Percentiles rank a stretch among this genome's conserved stretches.
phyloP scores from a whole-genome alignment of 495 filamentous ascomycete species.

The Aspergillus leporis region DNA sequence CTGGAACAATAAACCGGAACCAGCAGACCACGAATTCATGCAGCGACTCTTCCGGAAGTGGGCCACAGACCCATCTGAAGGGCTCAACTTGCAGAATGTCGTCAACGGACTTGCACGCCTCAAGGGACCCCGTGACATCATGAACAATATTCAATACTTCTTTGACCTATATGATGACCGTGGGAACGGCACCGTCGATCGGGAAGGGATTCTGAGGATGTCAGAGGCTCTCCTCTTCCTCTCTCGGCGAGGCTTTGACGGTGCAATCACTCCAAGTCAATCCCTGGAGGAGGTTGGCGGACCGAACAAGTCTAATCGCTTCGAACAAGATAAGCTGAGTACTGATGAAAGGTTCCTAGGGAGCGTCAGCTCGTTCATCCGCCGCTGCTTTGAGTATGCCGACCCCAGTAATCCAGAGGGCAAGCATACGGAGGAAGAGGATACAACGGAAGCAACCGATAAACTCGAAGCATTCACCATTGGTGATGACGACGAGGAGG shows the following conservation, averaged over 20 bases:
- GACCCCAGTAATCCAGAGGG: constrained; percentile 79
- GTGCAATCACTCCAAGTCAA: constrained; percentile 56
- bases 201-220: constrained; percentile 92
- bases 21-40: constrained; percentile 95
- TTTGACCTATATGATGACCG: constrained; percentile 96
- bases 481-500: constrained; percentile 73
- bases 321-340: constrained; percentile 41
- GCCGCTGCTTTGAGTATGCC: constrained; percentile 96
- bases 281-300: constrained; percentile 36
- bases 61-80: constrained; percentile 74
- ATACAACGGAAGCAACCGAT: constrained; percentile 37
- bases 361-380: constrained; percentile 92
- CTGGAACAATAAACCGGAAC: constrained; percentile 76
- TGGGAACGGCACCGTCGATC: constrained; percentile 88
- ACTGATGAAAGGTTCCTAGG: constrained; percentile 80
- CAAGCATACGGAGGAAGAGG: constrained; percentile 13
- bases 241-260: constrained; percentile 81
- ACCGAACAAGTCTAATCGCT: constrained; percentile 23
- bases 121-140: constrained; percentile 91
- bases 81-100: constrained; percentile 83
- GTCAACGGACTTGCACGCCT: constrained; percentile 87
- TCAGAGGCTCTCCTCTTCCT: constrained; percentile 94
- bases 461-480: constrained; percentile 68
- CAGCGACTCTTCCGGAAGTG: constrained; percentile 83
- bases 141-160: constrained; percentile 96